phyloP scores from a whole-genome alignment of 75 land plant genomes.

The Pinus albicaulis region DNA sequence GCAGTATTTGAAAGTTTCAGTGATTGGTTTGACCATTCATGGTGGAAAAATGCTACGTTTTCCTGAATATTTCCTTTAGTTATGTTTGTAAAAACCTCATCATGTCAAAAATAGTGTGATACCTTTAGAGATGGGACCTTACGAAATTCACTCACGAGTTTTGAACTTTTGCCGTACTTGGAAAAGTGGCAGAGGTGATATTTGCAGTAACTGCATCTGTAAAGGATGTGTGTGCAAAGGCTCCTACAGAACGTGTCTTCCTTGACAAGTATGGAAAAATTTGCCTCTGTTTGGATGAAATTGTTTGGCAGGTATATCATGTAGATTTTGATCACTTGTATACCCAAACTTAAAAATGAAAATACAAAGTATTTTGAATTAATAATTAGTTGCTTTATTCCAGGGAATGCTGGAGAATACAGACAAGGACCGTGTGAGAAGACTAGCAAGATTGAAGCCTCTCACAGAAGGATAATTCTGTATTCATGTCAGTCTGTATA shows the following conservation, averaged over 20 bases:
- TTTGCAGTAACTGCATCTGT: conserved; percentile 82
- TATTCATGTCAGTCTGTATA: neutral
- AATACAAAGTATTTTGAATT: no score
- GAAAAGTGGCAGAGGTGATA: conserved; percentile 80
- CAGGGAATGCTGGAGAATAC: conserved; percentile 94
- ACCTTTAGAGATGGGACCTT: no score
- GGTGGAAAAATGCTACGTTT: neutral
- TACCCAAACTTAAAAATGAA: no score
- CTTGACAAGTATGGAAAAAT: conserved; percentile 95
- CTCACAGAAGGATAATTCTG: conserved; percentile 58
- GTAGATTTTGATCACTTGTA: neutral
- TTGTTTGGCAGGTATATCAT: conserved; percentile 70
- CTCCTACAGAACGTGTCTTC: conserved; percentile 89
- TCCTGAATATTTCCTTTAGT: neutral
- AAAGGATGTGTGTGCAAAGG: conserved; percentile 89
- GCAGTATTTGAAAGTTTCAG: no score
- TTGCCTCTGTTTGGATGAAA: conserved; percentile 90
- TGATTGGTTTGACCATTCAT: neutral
- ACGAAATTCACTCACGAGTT: no score
- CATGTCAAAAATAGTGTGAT: no score
- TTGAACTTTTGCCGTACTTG: neutral
- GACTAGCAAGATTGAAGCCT: conserved; percentile 82
- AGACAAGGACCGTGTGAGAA: conserved; percentile 85
- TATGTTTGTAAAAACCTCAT: neutral
- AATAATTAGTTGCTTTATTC: neutral